A percentile compares a stretch with the other conserved stretches of the same genome.
phyloP scores from a whole-genome alignment of 2,329 filamentous ascomycete genomes.

The Penicillium sp. region DNA sequence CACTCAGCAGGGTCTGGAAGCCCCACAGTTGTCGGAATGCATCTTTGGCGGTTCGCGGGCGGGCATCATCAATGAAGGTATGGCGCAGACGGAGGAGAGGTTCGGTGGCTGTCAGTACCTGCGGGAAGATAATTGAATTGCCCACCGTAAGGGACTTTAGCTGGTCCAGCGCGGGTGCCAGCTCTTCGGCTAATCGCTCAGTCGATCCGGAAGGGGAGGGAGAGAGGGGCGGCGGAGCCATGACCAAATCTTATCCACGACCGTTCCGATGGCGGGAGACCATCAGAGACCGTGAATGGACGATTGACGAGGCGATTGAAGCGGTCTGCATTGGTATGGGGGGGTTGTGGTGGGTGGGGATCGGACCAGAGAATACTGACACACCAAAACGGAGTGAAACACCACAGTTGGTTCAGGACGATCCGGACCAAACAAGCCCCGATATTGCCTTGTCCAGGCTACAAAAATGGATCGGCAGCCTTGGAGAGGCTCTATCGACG shows the following conservation, averaged over 20 bases:
- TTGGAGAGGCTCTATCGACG: not conserved
- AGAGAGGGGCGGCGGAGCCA: conserved; percentile 28
- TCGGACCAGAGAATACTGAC: conserved; percentile 10
- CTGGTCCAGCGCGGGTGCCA: conserved; percentile 39
- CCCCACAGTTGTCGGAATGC: conserved; percentile 79
- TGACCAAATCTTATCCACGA: conserved; percentile 36
- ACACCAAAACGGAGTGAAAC: conserved; percentile 1
- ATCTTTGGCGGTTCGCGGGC: conserved; percentile 63
- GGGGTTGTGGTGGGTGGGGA: conserved; percentile 9
- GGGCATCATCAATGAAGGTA: conserved; percentile 55
- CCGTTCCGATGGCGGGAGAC: conserved; percentile 32
- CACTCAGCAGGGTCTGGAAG: conserved; percentile 71
- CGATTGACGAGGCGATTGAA: conserved; percentile 29
- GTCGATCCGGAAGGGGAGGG: conserved; percentile 32
- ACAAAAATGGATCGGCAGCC: conserved; percentile 10
- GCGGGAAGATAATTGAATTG: conserved; percentile 30
- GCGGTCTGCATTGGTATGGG: conserved; percentile 37
- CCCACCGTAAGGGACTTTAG: conserved; percentile 34
- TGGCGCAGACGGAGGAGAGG: conserved; percentile 67
- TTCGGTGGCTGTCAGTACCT: conserved; percentile 50
- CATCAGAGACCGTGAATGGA: conserved; percentile 36
- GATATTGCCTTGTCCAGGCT: conserved; percentile 1
- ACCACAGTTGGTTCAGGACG: not conserved
- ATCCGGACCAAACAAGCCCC: not conserved
- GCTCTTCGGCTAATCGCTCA: conserved; percentile 38